Base-by-base conservation (phyloP, 805 yeast species). In the Suhomyces kilbournensis region DNA sequence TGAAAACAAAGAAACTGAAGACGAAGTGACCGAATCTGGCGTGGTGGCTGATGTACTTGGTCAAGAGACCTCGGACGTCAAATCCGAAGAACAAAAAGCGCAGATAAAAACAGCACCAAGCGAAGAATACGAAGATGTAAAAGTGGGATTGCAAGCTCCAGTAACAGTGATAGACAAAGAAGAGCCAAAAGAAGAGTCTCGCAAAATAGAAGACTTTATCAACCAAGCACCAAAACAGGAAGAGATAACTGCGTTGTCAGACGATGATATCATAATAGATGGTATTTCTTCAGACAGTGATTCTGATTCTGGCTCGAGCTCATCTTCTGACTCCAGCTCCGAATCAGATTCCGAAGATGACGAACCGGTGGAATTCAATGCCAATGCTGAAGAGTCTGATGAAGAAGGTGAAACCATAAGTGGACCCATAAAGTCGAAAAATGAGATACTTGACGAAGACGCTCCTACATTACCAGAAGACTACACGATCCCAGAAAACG, bases 401-500 rank as follows among this genome's bases (percentile, higher is more conserved):
- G 82, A 77, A 7, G 83, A 76, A 20, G 80, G 74, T 0, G 78
- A 72, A 9, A 57, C 64, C 1, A 66, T 70, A 3, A 70, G 68
- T 1, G 90, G 83, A 0, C 96, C 96, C 0, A 88, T 93, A 20
- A 67, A 74, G 28, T 90, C 97, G 1, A 85, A 84, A 53, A 86
- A 93, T 64, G 98, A 93, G 62, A 68, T 85, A 2, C 58, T 70
- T 0, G 90, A 89, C 49, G 96, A 86, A 60, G 73, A 71, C 0
- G 86, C 90, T 0, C 86, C 87, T 0, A 70, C 71, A 20, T 67
- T 93, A 2, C 96, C 97, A 0, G 81, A 76, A 10, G 89, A 78
- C 51, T 88, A 85, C 57, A 63, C 60, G 12, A 77, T 93, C 20
- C 79, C 78, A 0, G 78, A 73, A n/a, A 69, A 70, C 6, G 84